Evolutionary conservation across 2,329 filamentous ascomycete species (phyloP), one percentile per base, ranked within the genome.

Genomic region (Paraconiothyrium sp.): DNA sequence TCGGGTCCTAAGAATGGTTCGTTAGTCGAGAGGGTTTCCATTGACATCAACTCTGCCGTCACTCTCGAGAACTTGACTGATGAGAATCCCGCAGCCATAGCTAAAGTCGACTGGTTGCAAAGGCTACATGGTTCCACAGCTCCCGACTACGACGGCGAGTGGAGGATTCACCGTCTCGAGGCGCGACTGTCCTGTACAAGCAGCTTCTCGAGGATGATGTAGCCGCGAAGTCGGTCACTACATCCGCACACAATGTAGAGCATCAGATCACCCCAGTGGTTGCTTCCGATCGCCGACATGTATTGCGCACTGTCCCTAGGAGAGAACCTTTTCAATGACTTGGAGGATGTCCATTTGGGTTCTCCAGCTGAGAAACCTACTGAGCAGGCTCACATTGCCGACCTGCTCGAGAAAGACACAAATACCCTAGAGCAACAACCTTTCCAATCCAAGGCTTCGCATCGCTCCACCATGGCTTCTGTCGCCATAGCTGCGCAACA

Each of bases 91-190:
- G 47, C 27, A 22, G 16, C 13, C 30, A 50, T 50, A 30, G 30
- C 16, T 20, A 10, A 48, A n/a, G 27, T 8, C 16, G 14, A 30
- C 30, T 50, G 47, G 47, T 20, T 50, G 30, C 14, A 50, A 30
- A n/a, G 11, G 16, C 30, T 35, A 7, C 3, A 35, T 5, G n/a
- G 9, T 50, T 30, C 16, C 13, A 2, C 46, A 6, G 14, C 27
- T 30, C 27, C 30, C 20, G 47, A 50, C 6, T 50, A 50, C 30
- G 30, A 34, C 35, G 47, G 47, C 30, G 30, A 34, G n/a, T 50
- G 47, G 30, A 32, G 14, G 47, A 50, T 50, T 32, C 47, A n/a
- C 47, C 47, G 11, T 35, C 30, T 35, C 47, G 47, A 30, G 30
- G 7, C 14, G 14, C 27, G 8, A n/a, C n/a, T n/a, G 7, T n/a